phyloP scores from a whole-genome alignment of 208 protist species.

The Trypanosoma melophagium region DNA sequence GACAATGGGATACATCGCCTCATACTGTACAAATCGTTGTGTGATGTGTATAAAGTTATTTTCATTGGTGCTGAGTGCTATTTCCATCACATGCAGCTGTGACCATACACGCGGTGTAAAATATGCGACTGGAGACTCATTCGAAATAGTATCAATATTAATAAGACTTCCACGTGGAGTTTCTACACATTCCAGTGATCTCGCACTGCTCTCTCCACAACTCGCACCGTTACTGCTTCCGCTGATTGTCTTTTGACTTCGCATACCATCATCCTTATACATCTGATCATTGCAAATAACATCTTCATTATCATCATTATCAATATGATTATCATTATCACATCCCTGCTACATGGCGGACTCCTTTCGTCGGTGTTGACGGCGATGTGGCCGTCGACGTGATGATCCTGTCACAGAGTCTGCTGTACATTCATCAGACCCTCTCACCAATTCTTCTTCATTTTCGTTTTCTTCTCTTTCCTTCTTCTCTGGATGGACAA shows the following conservation, averaged over 20 bases:
- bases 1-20: conserved; percentile 56
- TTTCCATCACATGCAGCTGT: conserved; percentile 67
- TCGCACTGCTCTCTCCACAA: no score
- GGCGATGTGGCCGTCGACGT: conserved; percentile 34
- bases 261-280: no score
- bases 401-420: neutral
- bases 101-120: conserved; percentile 56
- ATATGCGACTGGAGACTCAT: conserved; percentile 13
- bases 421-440: neutral
- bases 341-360: no score
- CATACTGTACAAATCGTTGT: conserved; percentile 51
- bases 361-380: conserved; percentile 18
- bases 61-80: conserved; percentile 47
- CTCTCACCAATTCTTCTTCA: neutral
- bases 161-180: no score
- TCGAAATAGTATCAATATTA: neutral
- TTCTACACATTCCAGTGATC: no score
- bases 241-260: no score
- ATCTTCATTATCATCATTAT: neutral
- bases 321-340: neutral
- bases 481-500: conserved; percentile 12
- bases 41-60: conserved; percentile 67
- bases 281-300: no score
- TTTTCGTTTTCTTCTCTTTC: neutral
- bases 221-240: no score